These are phyloP conservation scores for Cryptosporidium canis DNA, from an alignment of 169 alveolate genomes.

Conservation along the genomic window DNA sequence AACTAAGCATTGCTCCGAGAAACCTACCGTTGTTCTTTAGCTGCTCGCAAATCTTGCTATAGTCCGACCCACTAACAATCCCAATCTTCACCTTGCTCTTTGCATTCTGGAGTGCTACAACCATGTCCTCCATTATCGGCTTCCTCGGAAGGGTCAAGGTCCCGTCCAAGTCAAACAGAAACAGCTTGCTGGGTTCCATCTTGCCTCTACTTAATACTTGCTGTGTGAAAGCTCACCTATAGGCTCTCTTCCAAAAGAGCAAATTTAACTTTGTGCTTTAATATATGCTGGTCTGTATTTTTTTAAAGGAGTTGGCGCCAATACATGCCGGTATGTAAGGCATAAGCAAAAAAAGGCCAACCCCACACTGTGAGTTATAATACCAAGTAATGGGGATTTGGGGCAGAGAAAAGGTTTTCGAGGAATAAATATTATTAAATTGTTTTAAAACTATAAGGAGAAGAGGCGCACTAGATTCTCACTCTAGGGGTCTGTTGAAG, in stretches of 20 bases:
- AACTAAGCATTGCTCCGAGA: background rate
- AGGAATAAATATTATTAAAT: background rate
- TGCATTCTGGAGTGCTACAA: conserved; percentile 77
- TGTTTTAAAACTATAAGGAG: background rate
- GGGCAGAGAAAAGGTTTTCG: background rate
- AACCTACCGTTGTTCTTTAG: conserved; percentile 75
- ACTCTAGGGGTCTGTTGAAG: background rate
- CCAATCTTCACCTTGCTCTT: conserved; percentile 81
- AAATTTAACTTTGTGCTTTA: background rate
- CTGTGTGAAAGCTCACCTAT: background rate
- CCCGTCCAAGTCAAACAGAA: conserved; percentile 91
- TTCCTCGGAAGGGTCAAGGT: conserved; percentile 89
- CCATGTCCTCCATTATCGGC: conserved; percentile 81
- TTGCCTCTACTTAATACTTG: background rate
- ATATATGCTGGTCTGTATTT: too few relatives aligned
- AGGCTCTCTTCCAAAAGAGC: too few relatives aligned
- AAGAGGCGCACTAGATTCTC: background rate
- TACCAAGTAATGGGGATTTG: conserved; percentile 21
- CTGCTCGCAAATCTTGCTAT: conserved; percentile 80
- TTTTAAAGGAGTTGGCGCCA: too few relatives aligned
- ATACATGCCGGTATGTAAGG: conserved; percentile 14
- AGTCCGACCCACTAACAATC: conserved; percentile 89
- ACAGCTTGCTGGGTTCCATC: conserved; percentile 30
- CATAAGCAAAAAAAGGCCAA: background rate
- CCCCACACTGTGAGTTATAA: conserved; percentile 3